These are phyloP conservation scores for Coriolopsis trogii DNA, from an alignment of 1,284 basidiomycete species.

Conservation along the genomic window DNA sequence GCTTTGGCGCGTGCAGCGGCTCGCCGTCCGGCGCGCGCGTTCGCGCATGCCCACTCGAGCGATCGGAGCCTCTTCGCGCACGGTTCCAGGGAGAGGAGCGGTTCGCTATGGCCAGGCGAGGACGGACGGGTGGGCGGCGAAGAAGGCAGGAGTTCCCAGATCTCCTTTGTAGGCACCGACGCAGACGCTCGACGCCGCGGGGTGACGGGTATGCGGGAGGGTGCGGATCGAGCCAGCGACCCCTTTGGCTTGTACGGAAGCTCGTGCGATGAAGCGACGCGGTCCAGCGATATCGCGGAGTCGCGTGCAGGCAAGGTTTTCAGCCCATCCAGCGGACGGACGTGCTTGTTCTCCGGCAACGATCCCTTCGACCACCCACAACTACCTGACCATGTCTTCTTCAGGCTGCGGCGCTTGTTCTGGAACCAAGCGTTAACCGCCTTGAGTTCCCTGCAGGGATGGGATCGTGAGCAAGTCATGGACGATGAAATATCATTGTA, in stretches of 20 bases:
- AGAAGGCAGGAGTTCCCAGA: slow-evolving; percentile 48
- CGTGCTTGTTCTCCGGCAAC: slow-evolving; percentile 32
- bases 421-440: slow-evolving; percentile 56
- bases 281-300: slow-evolving; percentile 42
- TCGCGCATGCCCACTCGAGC: slow-evolving; percentile 51
- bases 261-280: slow-evolving; percentile 42
- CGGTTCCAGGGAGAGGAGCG: slow-evolving; percentile 34
- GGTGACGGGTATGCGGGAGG: slow-evolving; percentile 33
- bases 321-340: slow-evolving; percentile 21
- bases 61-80: slow-evolving; percentile 39
- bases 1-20: background rate
- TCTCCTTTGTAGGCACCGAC: slow-evolving; percentile 15
- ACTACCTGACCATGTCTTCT: slow-evolving; percentile 36
- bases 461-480: background rate
- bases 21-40: slow-evolving; percentile 36
- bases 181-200: slow-evolving; percentile 25
- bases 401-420: slow-evolving; percentile 50
- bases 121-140: slow-evolving; percentile 41
- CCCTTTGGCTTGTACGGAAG: slow-evolving; percentile 29
- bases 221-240: slow-evolving; percentile 4
- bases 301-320: slow-evolving; percentile 21
- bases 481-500: background rate
- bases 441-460: slow-evolving; percentile 44
- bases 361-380: slow-evolving; percentile 30
- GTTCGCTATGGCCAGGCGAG: slow-evolving; percentile 38